A percentile compares a stretch with the other conserved stretches of the same genome.
Conservation (phyloP, 148 eudicot species). For the Chenopodium suecicum region DNA sequence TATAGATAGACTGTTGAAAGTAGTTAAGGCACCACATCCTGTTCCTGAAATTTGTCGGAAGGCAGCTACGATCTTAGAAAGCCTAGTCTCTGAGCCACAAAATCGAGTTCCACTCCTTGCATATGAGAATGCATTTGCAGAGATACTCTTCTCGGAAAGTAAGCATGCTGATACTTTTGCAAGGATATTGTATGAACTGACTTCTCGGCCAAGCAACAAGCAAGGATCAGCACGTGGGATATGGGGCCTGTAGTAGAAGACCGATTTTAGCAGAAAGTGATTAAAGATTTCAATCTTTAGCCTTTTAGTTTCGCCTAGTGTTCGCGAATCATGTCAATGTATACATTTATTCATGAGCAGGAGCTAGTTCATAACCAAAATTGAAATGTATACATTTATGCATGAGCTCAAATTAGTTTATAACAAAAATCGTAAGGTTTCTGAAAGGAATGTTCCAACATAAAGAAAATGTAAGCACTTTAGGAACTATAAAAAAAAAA, state of each 20-base stretch:
- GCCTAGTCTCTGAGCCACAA: slow-evolving; percentile 86
- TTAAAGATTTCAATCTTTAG: neutral
- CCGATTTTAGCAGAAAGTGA: neutral
- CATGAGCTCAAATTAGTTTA: neutral
- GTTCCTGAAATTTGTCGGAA: slow-evolving; percentile 88
- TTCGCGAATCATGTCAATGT: slow-evolving; percentile 1
- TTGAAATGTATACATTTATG: neutral
- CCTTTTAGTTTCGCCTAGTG: neutral
- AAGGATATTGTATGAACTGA: slow-evolving; percentile 80
- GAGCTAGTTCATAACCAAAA: neutral
- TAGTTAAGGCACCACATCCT: slow-evolving; percentile 80
- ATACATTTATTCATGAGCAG: neutral
- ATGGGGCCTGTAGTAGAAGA: slow-evolving; percentile 73
- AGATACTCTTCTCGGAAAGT: slow-evolving; percentile 81
- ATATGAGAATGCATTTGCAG: slow-evolving; percentile 89
- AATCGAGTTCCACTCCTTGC: slow-evolving; percentile 69
- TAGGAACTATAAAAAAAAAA: no score
- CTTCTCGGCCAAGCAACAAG: slow-evolving; percentile 77
- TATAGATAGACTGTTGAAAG: slow-evolving; percentile 75
- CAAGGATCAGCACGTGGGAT: slow-evolving; percentile 71
- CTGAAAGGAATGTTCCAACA: neutral
- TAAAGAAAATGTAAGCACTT: no score
- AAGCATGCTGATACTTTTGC: slow-evolving; percentile 82
- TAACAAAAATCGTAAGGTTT: neutral
- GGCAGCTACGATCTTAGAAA: slow-evolving; percentile 81